Evolutionary conservation across 23 red algal species (phyloP).

Genomic region (Gracilariopsis chorda): DNA sequence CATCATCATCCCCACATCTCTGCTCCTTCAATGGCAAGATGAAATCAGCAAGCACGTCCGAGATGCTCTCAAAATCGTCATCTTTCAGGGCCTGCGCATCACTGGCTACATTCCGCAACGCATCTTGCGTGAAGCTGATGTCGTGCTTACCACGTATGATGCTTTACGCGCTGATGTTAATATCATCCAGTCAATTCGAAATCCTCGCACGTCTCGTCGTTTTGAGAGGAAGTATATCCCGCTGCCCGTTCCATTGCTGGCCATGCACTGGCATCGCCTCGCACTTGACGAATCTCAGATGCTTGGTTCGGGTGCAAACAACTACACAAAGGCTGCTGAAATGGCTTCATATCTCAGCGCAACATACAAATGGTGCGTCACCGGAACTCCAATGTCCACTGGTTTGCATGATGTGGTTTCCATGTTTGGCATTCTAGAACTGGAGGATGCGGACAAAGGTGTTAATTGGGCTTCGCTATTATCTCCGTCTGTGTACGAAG

Average conservation of each 20-base stretch:
- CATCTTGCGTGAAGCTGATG: conserved; percentile 58
- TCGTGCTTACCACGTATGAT: conserved; percentile 95
- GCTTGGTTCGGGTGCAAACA: conserved; percentile 35
- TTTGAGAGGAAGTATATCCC: conserved; percentile 51
- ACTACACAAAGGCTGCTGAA: conserved; percentile 24
- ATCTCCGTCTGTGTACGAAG: background rate
- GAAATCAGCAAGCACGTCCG: conserved; percentile 48
- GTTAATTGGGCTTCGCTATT: conserved; percentile 1
- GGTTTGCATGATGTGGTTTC: conserved; percentile 48
- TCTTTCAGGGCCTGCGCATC: conserved; percentile 3
- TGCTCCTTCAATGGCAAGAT: conserved; percentile 26
- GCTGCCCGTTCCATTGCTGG: conserved; percentile 61
- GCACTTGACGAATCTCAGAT: conserved; percentile 93
- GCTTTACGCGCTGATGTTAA: conserved; percentile 77
- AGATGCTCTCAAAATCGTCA: background rate
- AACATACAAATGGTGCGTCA: conserved; percentile 86
- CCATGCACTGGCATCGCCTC: conserved; percentile 81
- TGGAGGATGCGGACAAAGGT: conserved; percentile 7
- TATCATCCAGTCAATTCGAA: conserved; percentile 4
- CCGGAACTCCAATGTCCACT: conserved; percentile 76
- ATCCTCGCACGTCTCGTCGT: conserved; percentile 4
- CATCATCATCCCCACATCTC: conserved; percentile 5
- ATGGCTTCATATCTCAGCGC: conserved; percentile 59
- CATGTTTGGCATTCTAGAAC: conserved; percentile 56
- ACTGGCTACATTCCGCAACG: conserved; percentile 46